Conservation (phyloP, 2,329 filamentous ascomycete species). For the Metarhizium rileyi region DNA sequence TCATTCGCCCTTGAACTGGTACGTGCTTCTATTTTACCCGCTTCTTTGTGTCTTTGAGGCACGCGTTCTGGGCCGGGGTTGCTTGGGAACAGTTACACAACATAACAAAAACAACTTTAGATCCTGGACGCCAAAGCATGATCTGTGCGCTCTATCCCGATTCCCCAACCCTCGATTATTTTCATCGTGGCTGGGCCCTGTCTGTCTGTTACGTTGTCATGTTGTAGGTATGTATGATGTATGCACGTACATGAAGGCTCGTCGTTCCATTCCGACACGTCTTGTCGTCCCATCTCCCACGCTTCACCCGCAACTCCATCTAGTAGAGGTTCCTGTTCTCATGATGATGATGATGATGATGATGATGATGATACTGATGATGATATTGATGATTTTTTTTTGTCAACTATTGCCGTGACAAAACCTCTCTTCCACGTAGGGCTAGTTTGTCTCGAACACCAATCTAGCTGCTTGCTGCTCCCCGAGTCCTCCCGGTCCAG, state of each 20-base stretch:
- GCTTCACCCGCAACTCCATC: no score
- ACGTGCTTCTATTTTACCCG: neutral
- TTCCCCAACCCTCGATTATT: neutral
- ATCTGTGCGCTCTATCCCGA: neutral
- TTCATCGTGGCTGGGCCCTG: no score
- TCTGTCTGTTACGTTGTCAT: no score
- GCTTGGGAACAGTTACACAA: neutral
- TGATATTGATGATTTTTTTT: no score
- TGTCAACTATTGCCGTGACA: no score
- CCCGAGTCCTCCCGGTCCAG: neutral
- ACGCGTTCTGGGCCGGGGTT: neutral
- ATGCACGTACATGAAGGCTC: no score
- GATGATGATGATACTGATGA: no score
- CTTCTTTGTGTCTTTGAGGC: neutral
- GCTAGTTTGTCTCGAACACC: neutral
- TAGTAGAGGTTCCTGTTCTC: no score
- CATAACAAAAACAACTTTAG: neutral
- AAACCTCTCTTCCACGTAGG: no score
- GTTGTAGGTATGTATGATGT: no score
- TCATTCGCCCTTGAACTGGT: neutral
- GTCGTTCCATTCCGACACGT: slow-evolving; percentile 1
- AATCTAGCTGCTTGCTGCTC: neutral
- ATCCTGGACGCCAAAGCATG: neutral
- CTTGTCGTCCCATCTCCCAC: neutral
- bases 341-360: no score